Evolutionary conservation across 352 stramenopile genomes (phyloP).

Genomic region (Pythium scleroteichum): DNA sequence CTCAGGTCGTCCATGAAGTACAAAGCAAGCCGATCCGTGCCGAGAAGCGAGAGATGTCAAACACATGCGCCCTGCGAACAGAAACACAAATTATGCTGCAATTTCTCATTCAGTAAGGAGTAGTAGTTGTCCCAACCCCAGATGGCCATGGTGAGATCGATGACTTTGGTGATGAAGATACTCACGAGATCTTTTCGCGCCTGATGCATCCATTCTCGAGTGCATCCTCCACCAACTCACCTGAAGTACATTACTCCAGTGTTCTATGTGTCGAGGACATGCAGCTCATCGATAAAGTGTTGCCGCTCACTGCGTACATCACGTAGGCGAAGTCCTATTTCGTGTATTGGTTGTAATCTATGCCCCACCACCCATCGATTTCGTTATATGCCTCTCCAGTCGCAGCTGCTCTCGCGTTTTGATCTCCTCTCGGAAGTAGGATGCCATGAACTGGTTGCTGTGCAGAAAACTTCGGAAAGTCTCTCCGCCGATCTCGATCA

Average conservation of each 20-base stretch:
- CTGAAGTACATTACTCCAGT: conserved; percentile 49
- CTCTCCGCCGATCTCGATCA: conserved; percentile 81
- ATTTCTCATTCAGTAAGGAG: conserved; percentile 54
- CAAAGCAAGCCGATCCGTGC: conserved; percentile 37
- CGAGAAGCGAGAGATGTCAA: conserved; percentile 26
- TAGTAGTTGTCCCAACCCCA: conserved; percentile 44
- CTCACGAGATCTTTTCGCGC: conserved; percentile 41
- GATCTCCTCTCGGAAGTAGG: conserved; percentile 76
- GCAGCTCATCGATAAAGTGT: conserved; percentile 34
- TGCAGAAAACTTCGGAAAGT: conserved; percentile 83
- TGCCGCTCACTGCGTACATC: conserved; percentile 30
- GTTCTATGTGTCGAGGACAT: conserved; percentile 45
- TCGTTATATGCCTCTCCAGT: conserved; percentile 44
- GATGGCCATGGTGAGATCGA: conserved; percentile 19
- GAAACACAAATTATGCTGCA: conserved; percentile 40
- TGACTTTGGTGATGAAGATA: conserved; percentile 23
- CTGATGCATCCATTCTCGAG: conserved; percentile 49
- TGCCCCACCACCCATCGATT: conserved; percentile 17
- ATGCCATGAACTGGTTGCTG: conserved; percentile 81
- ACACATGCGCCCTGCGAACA: conserved; percentile 38
- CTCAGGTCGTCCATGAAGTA: conserved; percentile 44
- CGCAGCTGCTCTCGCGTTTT: conserved; percentile 63
- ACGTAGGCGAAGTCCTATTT: conserved; percentile 3
- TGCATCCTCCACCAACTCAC: conserved; percentile 37
- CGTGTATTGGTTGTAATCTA: neutral